Evolutionary conservation across 1,139 yeast species (phyloP).

Genomic region (Protomyces lactucae-debilis): DNA sequence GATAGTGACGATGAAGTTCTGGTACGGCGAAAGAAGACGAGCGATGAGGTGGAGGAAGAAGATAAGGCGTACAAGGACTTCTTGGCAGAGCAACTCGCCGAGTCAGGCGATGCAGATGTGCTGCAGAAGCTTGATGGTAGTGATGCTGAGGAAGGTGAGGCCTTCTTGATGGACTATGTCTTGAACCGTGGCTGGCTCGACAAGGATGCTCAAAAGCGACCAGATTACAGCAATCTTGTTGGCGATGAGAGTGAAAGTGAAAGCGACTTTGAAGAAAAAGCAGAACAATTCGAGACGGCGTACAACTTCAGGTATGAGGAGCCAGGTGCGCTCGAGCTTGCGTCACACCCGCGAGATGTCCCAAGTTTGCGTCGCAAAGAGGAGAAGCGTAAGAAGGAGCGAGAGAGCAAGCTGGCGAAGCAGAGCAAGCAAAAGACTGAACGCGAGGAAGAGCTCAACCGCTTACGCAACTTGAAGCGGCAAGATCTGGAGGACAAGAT

Average conservation of each 20-base stretch:
- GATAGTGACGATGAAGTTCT: conserved; percentile 50
- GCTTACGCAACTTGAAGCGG: conserved; percentile 69
- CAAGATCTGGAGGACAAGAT: conserved; percentile 74
- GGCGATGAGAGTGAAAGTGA: conserved; percentile 57
- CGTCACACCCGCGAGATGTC: conserved; percentile 84
- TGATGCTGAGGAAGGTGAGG: conserved; percentile 19
- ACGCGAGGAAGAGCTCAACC: conserved; percentile 58
- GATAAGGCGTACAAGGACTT: conserved; percentile 29
- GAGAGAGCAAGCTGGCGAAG: conserved; percentile 63
- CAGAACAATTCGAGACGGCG: conserved; percentile 83
- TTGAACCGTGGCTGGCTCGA: conserved; percentile 31
- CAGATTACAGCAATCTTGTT: conserved; percentile 43
- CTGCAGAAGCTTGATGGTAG: conserved; percentile 53
- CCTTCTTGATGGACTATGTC: conserved; percentile 28
- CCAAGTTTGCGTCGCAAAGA: conserved; percentile 84
- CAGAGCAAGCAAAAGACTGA: conserved; percentile 52
- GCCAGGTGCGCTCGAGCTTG: conserved; percentile 72
- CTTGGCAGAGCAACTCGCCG: conserved; percentile 31
- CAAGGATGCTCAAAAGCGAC: conserved; percentile 22
- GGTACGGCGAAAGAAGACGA: conserved; percentile 53
- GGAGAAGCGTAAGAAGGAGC: conserved; percentile 70
- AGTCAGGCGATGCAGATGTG: conserved; percentile 60
- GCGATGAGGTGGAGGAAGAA: conserved; percentile 40
- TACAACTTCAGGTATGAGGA: conserved; percentile 95
- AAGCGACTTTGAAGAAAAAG: conserved; percentile 86